Conservation (phyloP, 345 rosid genomes). For the Dipteronia sinensis region DNA sequence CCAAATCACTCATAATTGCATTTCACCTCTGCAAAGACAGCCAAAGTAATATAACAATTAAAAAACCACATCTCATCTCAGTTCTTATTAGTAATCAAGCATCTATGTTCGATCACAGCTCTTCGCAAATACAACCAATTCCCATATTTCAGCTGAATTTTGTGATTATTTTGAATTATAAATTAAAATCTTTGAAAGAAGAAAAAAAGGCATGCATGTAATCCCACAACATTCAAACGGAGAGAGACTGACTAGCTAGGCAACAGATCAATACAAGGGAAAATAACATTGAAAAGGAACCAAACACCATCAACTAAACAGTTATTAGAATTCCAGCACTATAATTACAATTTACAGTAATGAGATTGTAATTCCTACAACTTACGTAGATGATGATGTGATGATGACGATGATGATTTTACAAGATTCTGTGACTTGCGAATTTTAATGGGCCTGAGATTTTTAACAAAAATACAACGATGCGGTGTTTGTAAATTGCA, state of each 20-base stretch:
- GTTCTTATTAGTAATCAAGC: not conserved
- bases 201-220: no score
- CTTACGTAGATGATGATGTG: not conserved
- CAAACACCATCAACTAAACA: not conserved
- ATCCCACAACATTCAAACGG: not conserved
- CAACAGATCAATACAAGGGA: not conserved
- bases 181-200: not conserved
- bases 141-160: not conserved
- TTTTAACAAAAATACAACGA: no score
- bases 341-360: not conserved
- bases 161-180: not conserved
- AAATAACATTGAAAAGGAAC: not conserved
- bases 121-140: not conserved
- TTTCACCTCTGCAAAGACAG: slow-evolving; percentile 14
- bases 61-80: no score
- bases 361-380: not conserved
- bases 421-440: no score
- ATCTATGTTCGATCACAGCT: not conserved
- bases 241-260: not conserved
- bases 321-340: not conserved
- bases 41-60: not conserved
- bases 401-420: no score
- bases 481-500: no score
- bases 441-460: no score
- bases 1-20: slow-evolving; percentile 18